Evolutionary conservation across 2,329 filamentous ascomycete genomes (phyloP), one percentile per base, ranked within the genome.

Genomic region (Cercospora zeae-maydis): DNA sequence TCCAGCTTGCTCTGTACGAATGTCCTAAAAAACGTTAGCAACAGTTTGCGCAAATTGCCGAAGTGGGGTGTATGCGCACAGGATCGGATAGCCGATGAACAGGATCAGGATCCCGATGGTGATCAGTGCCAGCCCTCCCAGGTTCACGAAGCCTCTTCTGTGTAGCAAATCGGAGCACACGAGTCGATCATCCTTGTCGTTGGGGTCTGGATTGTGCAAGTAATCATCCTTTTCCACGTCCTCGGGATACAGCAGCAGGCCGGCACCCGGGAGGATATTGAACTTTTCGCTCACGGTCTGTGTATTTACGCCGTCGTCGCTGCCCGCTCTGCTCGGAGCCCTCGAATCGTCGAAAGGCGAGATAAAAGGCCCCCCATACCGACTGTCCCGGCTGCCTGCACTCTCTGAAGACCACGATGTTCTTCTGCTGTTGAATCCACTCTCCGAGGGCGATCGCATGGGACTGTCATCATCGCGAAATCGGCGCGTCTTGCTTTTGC

Each of bases 211-310:
- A 69, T 90, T 89, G 72, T 91, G 88, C 65, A 91, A 71, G 66
- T 84, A 88, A 71, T 91, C 88, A 72, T 91, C 88, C 70, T 89
- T 89, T 73, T 91, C 88, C 21, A 89, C 84, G 71, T 90, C 88
- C 73, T 90, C 86, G 0, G 88, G 88, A 69, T 87, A 90, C 19
- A 90, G 76, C 42, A 91, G 73, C 58, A 90, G 76, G 5, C 86
- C 86, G 13, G 86, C 84, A 2, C 86, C 87, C 0, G 88, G 87
- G 73, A 85, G 80, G 58, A 91, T 90, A 71, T 89, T 89, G 75
- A 88, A 90, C 75, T 90, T 90, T 71, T 89, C 86, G 14, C 86
- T 86, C 2, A 90, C 88, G 1, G 88, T 90, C 76, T 90, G 87
- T 0, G 87, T 90, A 70, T 89, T 90, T 58, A 89, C 77, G 70